Base-by-base conservation (phyloP, 768 basidiomycete genomes). In the Lactarius deliciosus region DNA sequence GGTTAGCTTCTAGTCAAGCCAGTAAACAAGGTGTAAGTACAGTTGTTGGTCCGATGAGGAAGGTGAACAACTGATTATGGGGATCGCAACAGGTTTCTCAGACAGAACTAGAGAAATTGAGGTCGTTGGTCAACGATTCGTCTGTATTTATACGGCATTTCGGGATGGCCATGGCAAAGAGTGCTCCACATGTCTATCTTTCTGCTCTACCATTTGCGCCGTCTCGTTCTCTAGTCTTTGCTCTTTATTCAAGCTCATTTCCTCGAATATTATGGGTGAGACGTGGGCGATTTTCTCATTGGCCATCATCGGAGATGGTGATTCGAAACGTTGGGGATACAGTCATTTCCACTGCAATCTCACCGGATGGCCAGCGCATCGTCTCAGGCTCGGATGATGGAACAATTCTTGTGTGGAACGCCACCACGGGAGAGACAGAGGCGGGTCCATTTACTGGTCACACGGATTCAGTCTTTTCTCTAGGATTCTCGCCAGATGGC, bases 361-460 rank as follows among this genome's bases (percentile, higher is more conserved):
- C 70, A 16, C 56, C 43, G 9, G 47, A 70, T 28, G 69, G 69
- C n/a, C 22, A 50, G n/a, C 45, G 40, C 1, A 60, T 60, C 47
- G 68, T 34, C 22, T 69, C 41, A 57, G 68, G 64, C n/a, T n/a
- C 28, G 16, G 16, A 25, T 10, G 40, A 40, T 40, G 15, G n/a
- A n/a, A n/a, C n/a, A n/a, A n/a, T n/a, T n/a, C n/a, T n/a, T n/a
- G n/a, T n/a, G n/a, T n/a, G n/a, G n/a, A n/a, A n/a, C n/a, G n/a
- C n/a, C n/a, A n/a, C n/a, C n/a, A n/a, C n/a, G n/a, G n/a, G n/a
- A n/a, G n/a, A n/a, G n/a, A n/a, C n/a, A n/a, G n/a, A n/a, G n/a
- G n/a, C n/a, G n/a, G n/a, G n/a, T n/a, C n/a, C n/a, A n/a, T n/a
- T n/a, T n/a, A n/a, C n/a, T n/a, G n/a, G n/a, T n/a, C n/a, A n/a